phyloP scores from a whole-genome alignment of 495 filamentous ascomycete species.

The Tuber umbilicatum region DNA sequence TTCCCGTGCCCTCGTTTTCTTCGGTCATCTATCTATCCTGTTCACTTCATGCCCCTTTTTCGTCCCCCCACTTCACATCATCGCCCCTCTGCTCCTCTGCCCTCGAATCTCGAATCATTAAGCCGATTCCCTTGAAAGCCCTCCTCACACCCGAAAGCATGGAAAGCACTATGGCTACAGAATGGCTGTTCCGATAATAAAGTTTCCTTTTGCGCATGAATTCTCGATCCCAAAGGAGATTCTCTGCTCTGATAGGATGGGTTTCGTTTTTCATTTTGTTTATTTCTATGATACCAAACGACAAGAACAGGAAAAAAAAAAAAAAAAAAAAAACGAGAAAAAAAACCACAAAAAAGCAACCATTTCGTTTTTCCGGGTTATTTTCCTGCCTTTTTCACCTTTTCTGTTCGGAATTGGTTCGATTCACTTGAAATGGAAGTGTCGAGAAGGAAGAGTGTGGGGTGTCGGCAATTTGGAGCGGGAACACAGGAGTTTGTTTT shows the following conservation, averaged over 20 bases:
- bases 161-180: not conserved
- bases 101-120: not conserved
- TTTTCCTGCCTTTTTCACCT: not conserved
- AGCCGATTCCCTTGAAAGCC: not conserved
- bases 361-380: not conserved
- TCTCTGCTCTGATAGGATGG: not conserved
- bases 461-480: not conserved
- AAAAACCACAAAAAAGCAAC: not conserved
- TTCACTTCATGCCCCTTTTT: not conserved
- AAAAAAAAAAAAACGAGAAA: not conserved
- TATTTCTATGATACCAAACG: not conserved
- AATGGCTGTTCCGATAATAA: not conserved
- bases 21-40: not conserved
- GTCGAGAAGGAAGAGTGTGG: not conserved
- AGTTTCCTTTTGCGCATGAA: not conserved
- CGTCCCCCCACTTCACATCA: not conserved
- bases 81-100: not conserved
- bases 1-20: not conserved
- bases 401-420: not conserved
- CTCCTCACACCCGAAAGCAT: not conserved
- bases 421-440: not conserved
- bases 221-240: not conserved
- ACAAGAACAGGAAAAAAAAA: not conserved
- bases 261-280: not conserved
- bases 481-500: slow-evolving; percentile 1